Evolutionary conservation across 331 rosid genomes (phyloP).

Genomic region (Ulmus americana): DNA sequence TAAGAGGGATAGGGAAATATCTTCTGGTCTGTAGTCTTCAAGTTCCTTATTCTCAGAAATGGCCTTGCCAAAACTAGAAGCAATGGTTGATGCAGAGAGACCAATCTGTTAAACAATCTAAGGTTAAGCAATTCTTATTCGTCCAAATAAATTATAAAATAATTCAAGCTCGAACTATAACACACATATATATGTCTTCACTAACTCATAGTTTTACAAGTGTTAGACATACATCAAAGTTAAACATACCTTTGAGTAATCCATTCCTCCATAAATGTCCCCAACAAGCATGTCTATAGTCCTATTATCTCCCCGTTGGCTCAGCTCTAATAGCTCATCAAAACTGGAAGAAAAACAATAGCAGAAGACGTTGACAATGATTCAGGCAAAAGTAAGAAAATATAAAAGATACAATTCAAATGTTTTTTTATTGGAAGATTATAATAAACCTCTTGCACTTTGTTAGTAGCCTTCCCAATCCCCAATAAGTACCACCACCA

Average conservation of each 20-base stretch:
- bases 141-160: conserved; percentile 12
- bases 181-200: not conserved
- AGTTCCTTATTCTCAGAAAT: conserved; percentile 68
- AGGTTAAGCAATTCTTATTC: conserved; percentile 16
- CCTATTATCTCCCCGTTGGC: conserved; percentile 82
- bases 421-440: conserved; percentile 12
- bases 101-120: conserved; percentile 53
- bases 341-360: conserved; percentile 45
- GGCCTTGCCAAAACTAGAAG: conserved; percentile 94
- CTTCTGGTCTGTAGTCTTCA: conserved; percentile 84
- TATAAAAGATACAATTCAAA: not conserved
- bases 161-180: conserved; percentile 4
- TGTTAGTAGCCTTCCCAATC: conserved; percentile 82
- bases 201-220: conserved; percentile 7
- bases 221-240: conserved; percentile 13
- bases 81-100: conserved; percentile 84
- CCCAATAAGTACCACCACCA: conserved; percentile 97
- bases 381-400: conserved; percentile 14
- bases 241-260: conserved; percentile 70
- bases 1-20: conserved; percentile 79
- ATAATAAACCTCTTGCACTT: conserved; percentile 64
- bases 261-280: conserved; percentile 92
- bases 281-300: conserved; percentile 92
- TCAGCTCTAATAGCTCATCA: conserved; percentile 85
- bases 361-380: conserved; percentile 21